Conservation (phyloP, 1,139 yeast species). For the Kodamaea sp. region DNA sequence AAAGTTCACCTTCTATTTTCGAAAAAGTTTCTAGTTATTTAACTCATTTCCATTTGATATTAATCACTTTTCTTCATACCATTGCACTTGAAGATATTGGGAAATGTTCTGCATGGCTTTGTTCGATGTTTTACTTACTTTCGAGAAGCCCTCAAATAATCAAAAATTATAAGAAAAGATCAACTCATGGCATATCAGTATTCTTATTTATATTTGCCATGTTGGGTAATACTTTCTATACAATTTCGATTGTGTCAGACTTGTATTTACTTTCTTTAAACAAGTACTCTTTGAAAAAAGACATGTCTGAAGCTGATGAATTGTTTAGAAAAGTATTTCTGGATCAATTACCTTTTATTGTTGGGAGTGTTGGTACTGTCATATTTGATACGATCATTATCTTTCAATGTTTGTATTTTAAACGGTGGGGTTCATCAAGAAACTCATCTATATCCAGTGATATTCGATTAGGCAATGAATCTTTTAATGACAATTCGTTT, state of each 20-base stretch:
- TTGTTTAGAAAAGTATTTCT: slow-evolving; percentile 15
- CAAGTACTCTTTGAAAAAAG: background rate
- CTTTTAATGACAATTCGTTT: background rate
- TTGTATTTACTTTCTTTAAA: slow-evolving; percentile 18
- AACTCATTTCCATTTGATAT: too few species aligned
- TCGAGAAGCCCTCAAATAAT: slow-evolving; percentile 83
- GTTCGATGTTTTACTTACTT: slow-evolving; percentile 80
- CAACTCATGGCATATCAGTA: slow-evolving; percentile 38
- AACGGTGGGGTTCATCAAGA: slow-evolving; percentile 1
- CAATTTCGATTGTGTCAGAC: slow-evolving; percentile 31
- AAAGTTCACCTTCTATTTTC: too few species aligned
- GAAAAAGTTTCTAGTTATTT: too few species aligned
- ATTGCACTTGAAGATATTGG: slow-evolving; percentile 11
- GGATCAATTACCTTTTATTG: slow-evolving; percentile 35
- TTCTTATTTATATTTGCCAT: slow-evolving; percentile 35
- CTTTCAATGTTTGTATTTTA: slow-evolving; percentile 31
- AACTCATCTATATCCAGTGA: slow-evolving; percentile 1
- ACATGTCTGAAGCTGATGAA: background rate
- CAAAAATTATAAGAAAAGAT: slow-evolving; percentile 27
- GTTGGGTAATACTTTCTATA: slow-evolving; percentile 35
- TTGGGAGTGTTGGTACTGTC: slow-evolving; percentile 38
- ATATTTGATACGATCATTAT: slow-evolving; percentile 32
- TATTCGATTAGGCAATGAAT: background rate
- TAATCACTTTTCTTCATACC: too few species aligned
- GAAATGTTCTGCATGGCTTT: slow-evolving; percentile 82